Evolutionary conservation across 106 monocot genomes (phyloP).

Genomic region (Chionographis japonica): DNA sequence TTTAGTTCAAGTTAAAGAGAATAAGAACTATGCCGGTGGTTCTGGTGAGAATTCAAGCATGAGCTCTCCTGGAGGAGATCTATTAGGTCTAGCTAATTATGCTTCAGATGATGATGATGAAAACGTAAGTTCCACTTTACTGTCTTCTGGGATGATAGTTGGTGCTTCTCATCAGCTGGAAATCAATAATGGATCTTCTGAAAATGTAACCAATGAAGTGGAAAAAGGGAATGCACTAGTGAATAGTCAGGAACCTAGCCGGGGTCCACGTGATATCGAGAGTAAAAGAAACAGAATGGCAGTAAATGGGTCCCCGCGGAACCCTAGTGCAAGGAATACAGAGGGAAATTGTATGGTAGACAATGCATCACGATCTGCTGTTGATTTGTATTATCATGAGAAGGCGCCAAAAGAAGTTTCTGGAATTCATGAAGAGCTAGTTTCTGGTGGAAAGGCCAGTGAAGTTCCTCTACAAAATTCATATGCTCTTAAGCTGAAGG

Average conservation of each 20-base stretch:
- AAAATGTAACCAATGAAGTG: conserved; percentile 5
- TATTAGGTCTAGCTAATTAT: conserved; percentile 74
- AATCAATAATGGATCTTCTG: conserved; percentile 4
- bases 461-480: conserved; percentile 12
- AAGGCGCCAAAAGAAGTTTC: conserved; percentile 11
- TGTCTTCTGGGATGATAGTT: conserved; percentile 8
- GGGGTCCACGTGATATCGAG: conserved; percentile 1
- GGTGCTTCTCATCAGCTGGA: conserved; percentile 10
- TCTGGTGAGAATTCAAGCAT: conserved; percentile 16
- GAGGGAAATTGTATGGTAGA: conserved; percentile 1
- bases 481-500: conserved; percentile 6
- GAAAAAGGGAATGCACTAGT: background rate
- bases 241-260: background rate
- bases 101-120: conserved; percentile 51
- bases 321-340: background rate
- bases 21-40: conserved; percentile 11
- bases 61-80: conserved; percentile 31
- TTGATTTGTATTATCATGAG: conserved; percentile 11
- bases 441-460: background rate
- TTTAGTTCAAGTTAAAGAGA: conserved; percentile 24
- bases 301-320: background rate
- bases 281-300: background rate
- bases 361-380: conserved; percentile 9
- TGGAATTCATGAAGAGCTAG: conserved; percentile 6
- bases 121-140: conserved; percentile 8